Percentiles rank a stretch among this genome's conserved stretches.
Conservation (phyloP, 192 early-diverging fungal species). For the Podila epicladia region DNA sequence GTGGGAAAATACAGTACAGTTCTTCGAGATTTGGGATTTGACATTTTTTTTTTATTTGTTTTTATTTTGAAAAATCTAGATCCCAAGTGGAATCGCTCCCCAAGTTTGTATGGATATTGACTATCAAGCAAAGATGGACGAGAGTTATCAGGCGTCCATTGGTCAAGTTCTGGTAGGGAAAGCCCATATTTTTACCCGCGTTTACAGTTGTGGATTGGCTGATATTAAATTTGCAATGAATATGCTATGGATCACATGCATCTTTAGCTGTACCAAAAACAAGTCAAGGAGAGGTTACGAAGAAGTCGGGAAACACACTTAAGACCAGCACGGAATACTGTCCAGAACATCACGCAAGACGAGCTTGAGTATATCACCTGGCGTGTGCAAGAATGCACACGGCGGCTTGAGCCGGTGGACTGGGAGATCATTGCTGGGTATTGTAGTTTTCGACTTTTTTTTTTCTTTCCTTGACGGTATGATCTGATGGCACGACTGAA, state of each 20-base stretch:
- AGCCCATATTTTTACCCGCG: not conserved
- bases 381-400: slow-evolving; percentile 2
- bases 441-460: not conserved
- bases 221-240: not conserved
- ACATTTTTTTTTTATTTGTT: not conserved
- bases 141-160: slow-evolving; percentile 14
- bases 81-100: too few relatives aligned
- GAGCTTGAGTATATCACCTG: slow-evolving; percentile 13
- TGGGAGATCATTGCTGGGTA: slow-evolving; percentile 27
- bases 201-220: too few relatives aligned
- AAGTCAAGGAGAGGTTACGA: too few relatives aligned
- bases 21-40: not conserved
- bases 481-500: too few relatives aligned
- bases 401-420: slow-evolving; percentile 6
- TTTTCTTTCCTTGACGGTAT: not conserved
- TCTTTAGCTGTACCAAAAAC: too few relatives aligned
- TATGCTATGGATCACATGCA: not conserved
- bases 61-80: too few relatives aligned
- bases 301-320: too few relatives aligned
- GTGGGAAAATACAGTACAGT: not conserved
- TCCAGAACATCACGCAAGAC: not conserved
- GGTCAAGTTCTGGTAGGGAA: slow-evolving; percentile 10
- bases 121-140: slow-evolving; percentile 19
- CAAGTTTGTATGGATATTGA: not conserved
- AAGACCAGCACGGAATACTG: too few relatives aligned